Base-by-base conservation (phyloP, 306 rosid species). In the Malus asiatica region DNA sequence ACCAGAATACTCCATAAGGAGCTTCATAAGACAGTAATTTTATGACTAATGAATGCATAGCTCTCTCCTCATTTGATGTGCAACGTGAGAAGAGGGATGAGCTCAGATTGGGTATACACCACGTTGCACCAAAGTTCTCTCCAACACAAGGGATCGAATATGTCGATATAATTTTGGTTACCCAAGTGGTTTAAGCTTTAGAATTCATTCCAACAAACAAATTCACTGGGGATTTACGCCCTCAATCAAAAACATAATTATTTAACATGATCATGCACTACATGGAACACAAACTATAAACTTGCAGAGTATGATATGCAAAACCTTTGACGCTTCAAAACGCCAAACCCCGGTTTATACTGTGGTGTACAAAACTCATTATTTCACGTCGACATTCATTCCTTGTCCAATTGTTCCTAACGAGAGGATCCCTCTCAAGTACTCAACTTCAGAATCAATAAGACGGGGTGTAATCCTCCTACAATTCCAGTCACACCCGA, bases 401-500 rank as follows among this genome's bases (percentile, higher is more conserved):
- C 68, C 67, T 73, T 58, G 67, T 40, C 53, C 68, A 59, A 30
- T 14, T 46, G 68, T 18, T 55, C 77, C 69, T 27, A 42, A 18
- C 19, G 77, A 61, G 58, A 44, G 27, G 19, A 60, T 60, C 22
- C 64, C 70, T 62, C 61, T 35, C 51, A 38, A 20, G 70, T 66
- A 5, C 70, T 38, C 44, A 42, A 44, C 42, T 42, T 61, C 29
- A 10, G 58, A 74, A 74, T 45, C 61, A 62, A 51, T 27, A 32
- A 42, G 29, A 63, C 16, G 70, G 71, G 70, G 70, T 30, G n/a
- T 30, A 74, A 74, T 62, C 63, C 55, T 51, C 20, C 55, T 23
- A 65, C 80, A 69, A 80, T 70, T 79, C 63, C 79, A 79, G 52
- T 77, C 68, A 79, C 81, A 73, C 80, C 79, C 82, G 69, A 76